phyloP scores from a whole-genome alignment of 371 early-diverging fungal species.

The Mucor lusitanicus region DNA sequence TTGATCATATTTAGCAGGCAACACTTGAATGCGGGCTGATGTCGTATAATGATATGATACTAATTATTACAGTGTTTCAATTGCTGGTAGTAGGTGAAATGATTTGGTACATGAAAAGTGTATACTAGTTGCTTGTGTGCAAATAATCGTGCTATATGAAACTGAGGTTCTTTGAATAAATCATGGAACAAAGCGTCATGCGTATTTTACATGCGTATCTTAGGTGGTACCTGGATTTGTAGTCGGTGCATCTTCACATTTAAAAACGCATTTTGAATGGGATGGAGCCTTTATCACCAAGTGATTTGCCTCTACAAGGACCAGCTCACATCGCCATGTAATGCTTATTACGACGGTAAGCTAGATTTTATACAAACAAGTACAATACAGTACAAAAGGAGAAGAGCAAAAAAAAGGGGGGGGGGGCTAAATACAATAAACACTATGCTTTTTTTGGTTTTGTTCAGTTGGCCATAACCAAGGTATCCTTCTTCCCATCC shows the following conservation, averaged over 20 bases:
- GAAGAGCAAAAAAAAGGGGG: neutral
- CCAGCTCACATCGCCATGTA: neutral
- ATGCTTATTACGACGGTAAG: neutral
- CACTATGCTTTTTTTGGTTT: neutral
- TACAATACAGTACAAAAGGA: neutral
- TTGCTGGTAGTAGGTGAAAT: neutral
- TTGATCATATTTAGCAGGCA: neutral
- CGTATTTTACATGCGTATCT: neutral
- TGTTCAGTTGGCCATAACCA: slow-evolving; percentile 20
- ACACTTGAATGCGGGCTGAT: neutral
- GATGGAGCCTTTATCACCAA: neutral
- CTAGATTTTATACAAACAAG: neutral
- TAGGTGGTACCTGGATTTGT: neutral
- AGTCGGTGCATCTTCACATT: neutral
- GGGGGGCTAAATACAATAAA: slow-evolving; percentile 2
- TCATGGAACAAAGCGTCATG: neutral
- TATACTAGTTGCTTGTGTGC: neutral
- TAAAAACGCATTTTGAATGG: neutral
- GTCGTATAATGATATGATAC: neutral
- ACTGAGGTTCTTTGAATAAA: neutral
- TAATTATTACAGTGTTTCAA: neutral
- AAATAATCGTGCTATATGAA: neutral
- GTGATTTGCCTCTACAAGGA: no score
- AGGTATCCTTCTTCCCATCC: slow-evolving; percentile 12
- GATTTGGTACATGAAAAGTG: neutral